These are phyloP conservation scores for Penicillium nucicola DNA, from an alignment of 495 filamentous ascomycete species.

Conservation along the genomic window DNA sequence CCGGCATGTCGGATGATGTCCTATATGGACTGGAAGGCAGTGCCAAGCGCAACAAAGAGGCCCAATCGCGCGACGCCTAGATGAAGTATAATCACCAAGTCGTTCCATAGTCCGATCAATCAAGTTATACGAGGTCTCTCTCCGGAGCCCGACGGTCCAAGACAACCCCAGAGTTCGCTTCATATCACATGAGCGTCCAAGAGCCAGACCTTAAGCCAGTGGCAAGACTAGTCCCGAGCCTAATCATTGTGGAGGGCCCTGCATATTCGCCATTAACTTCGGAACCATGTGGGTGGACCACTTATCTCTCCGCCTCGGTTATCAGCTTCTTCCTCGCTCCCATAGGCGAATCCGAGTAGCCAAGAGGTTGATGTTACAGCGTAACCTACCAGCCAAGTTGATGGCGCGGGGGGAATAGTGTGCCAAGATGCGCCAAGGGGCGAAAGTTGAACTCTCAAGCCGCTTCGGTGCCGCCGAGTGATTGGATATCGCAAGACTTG, in stretches of 20 bases:
- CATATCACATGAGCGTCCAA: background rate
- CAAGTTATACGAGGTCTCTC: background rate
- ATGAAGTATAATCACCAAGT: background rate
- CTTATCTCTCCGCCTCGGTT: conserved; percentile 4
- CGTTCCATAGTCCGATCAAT: background rate
- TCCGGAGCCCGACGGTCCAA: conserved; percentile 3
- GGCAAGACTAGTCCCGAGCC: background rate
- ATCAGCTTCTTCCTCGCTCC: background rate
- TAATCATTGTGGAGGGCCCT: background rate
- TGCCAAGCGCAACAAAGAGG: conserved; percentile 13
- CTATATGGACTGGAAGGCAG: conserved; percentile 30
- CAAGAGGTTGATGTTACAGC: conserved; percentile 3
- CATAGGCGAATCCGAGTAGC: background rate
- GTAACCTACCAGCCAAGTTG: conserved; percentile 3
- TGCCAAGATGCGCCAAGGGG: background rate
- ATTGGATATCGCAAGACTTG: conserved; percentile 10
- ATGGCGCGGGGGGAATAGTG: conserved; percentile 4
- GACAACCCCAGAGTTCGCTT: background rate
- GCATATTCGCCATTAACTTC: background rate
- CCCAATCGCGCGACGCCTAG: background rate
- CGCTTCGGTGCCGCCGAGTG: background rate
- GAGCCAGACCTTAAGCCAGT: background rate
- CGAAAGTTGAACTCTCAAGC: background rate
- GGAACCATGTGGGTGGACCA: background rate
- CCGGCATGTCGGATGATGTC: conserved; percentile 32